These are phyloP conservation scores for Rhodotorula sphaerocarpa DNA, from an alignment of 768 basidiomycete species.

Conservation along the genomic window DNA sequence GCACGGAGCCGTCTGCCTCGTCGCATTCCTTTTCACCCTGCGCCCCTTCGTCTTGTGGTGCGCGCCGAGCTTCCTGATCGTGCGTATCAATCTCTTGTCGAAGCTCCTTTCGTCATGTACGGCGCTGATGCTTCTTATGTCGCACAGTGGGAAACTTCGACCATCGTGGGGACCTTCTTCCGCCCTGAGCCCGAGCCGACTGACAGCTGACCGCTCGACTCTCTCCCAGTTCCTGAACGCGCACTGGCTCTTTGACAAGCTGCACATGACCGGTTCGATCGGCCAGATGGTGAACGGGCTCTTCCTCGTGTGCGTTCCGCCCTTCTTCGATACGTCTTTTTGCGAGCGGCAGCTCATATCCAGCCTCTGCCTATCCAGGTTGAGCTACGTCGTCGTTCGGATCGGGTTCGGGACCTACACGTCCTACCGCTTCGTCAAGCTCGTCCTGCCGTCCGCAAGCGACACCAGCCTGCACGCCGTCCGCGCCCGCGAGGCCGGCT, in stretches of 20 bases:
- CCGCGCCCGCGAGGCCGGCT: constrained; percentile 2
- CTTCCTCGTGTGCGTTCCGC: constrained; percentile 23
- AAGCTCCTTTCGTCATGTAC: background rate
- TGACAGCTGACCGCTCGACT: background rate
- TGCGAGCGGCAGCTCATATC: no score
- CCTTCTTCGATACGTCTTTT: background rate
- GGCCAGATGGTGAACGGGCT: constrained; percentile 32
- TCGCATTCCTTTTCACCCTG: constrained; percentile 32
- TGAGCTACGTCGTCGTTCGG: constrained; percentile 29
- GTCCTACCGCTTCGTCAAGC: constrained; percentile 23
- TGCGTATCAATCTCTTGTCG: background rate
- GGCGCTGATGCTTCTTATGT: no score
- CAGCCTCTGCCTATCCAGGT: background rate
- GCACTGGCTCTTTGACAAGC: constrained; percentile 35
- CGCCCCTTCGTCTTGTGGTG: constrained; percentile 34
- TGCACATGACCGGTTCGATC: constrained; percentile 21
- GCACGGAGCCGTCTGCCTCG: constrained; percentile 27
- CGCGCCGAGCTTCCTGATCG: constrained; percentile 31
- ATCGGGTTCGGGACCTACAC: constrained; percentile 32
- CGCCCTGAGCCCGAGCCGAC: no score
- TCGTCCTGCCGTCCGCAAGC: constrained; percentile 17
- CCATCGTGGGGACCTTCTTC: constrained; percentile 13
- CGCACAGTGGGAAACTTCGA: constrained; percentile 33
- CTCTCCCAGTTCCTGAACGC: constrained; percentile 26
- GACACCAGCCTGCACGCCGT: background rate